phyloP scores from a whole-genome alignment of 495 filamentous ascomycete genomes.

The Tuber magnatum region DNA sequence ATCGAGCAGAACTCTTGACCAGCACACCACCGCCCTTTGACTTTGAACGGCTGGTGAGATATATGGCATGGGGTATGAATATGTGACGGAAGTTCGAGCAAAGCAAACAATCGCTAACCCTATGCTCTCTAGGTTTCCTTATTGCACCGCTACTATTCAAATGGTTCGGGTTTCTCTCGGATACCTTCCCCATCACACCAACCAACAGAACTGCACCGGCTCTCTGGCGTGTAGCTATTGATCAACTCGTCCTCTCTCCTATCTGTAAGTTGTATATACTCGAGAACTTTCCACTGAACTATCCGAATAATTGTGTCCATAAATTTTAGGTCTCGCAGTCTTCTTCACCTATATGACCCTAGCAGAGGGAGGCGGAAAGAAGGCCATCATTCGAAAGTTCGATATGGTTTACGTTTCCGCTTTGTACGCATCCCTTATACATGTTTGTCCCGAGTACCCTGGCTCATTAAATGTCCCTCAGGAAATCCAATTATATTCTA shows the following conservation, averaged over 20 bases:
- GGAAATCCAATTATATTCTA: constrained; percentile 85
- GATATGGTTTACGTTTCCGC: constrained; percentile 88
- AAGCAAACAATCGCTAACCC: not conserved
- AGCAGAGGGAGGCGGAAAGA: constrained; percentile 81
- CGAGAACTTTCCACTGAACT: not conserved
- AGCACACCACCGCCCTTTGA: constrained; percentile 69
- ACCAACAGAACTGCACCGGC: constrained; percentile 61
- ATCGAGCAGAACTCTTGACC: constrained; percentile 54
- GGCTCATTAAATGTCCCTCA: constrained; percentile 7
- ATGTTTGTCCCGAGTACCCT: not conserved
- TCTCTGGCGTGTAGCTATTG: constrained; percentile 79
- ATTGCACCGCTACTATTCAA: constrained; percentile 92
- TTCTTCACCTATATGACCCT: constrained; percentile 98
- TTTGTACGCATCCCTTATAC: constrained; percentile 49
- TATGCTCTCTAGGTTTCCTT: constrained; percentile 54
- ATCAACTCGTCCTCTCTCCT: constrained; percentile 90
- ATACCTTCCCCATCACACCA: constrained; percentile 77
- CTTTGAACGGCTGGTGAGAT: constrained; percentile 78
- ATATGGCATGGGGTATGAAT: constrained; percentile 73
- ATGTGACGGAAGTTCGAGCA: constrained; percentile 3
- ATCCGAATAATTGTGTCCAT: constrained; percentile 1
- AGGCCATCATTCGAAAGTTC: constrained; percentile 76
- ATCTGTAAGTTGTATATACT: constrained; percentile 53
- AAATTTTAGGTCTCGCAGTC: constrained; percentile 58
- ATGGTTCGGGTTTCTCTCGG: constrained; percentile 83